These are phyloP conservation scores for Lyophyllum semitale DNA, from an alignment of 768 basidiomycete genomes.

Conservation along the genomic window DNA sequence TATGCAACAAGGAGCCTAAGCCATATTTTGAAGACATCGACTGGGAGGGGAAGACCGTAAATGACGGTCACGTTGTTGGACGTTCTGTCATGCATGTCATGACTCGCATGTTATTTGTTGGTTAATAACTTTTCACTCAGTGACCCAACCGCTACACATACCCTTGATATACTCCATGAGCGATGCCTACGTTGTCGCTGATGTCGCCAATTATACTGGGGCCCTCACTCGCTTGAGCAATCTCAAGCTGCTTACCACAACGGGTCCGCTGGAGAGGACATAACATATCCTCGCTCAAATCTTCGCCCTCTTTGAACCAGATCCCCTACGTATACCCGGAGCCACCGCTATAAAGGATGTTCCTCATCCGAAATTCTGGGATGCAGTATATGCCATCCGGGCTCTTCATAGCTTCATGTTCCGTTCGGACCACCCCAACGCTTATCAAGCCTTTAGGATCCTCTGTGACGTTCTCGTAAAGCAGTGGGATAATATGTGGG, in stretches of 20 bases:
- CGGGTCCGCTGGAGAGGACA: neutral
- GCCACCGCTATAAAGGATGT: neutral
- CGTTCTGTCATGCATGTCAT: too few species aligned
- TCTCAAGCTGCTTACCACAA: neutral
- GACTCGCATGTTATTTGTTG: too few species aligned
- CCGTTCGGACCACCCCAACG: neutral
- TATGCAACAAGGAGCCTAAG: too few species aligned
- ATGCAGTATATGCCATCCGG: neutral
- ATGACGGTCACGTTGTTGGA: too few species aligned
- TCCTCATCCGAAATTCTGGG: neutral
- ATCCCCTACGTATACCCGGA: neutral
- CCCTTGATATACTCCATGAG: too few species aligned
- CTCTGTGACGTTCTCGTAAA: neutral
- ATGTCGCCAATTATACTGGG: neutral
- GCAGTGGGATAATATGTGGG: neutral
- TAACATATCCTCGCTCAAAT: neutral
- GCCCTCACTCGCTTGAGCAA: neutral
- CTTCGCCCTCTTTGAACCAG: neutral
- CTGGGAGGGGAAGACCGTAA: too few species aligned
- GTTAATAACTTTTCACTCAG: too few species aligned
- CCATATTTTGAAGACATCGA: too few species aligned
- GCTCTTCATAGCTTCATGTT: neutral
- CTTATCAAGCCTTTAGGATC: neutral
- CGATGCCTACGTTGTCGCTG: neutral
- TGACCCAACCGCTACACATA: too few species aligned